Conservation (phyloP, 305 asterid genomes). For the Solanum hybrid region DNA sequence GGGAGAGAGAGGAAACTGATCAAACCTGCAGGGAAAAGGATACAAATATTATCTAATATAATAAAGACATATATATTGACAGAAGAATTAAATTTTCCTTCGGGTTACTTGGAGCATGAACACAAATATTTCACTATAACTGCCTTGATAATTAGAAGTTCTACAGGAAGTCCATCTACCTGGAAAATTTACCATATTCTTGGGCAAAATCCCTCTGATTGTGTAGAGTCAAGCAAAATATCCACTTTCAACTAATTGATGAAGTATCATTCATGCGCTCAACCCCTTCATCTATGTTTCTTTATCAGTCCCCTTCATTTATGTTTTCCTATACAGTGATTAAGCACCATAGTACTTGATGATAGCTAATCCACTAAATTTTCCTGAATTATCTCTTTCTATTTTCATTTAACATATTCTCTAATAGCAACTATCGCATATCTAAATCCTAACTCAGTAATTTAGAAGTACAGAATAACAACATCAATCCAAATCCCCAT, state of each 20-base stretch:
- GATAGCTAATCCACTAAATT: background rate
- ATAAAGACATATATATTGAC: background rate
- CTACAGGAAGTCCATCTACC: background rate
- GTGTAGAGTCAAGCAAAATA: background rate
- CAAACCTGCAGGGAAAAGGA: slow-evolving; percentile 50
- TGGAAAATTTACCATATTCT: background rate
- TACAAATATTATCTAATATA: slow-evolving; percentile 1
- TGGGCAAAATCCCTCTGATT: background rate
- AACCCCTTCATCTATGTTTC: background rate
- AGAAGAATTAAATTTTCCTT: background rate
- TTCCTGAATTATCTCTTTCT: background rate
- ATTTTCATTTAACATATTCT: background rate
- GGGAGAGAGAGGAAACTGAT: slow-evolving; percentile 67
- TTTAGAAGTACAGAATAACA: background rate
- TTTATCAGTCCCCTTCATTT: background rate
- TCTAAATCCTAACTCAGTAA: background rate
- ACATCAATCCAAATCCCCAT: background rate
- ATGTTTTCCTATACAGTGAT: background rate
- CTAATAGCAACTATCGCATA: background rate
- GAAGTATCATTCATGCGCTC: background rate
- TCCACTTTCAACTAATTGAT: background rate
- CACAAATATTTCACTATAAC: background rate
- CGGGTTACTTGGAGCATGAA: background rate
- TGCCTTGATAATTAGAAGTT: background rate
- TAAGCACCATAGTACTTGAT: background rate